phyloP scores from a whole-genome alignment of 768 basidiomycete genomes.

The Lactifluus rugatus region DNA sequence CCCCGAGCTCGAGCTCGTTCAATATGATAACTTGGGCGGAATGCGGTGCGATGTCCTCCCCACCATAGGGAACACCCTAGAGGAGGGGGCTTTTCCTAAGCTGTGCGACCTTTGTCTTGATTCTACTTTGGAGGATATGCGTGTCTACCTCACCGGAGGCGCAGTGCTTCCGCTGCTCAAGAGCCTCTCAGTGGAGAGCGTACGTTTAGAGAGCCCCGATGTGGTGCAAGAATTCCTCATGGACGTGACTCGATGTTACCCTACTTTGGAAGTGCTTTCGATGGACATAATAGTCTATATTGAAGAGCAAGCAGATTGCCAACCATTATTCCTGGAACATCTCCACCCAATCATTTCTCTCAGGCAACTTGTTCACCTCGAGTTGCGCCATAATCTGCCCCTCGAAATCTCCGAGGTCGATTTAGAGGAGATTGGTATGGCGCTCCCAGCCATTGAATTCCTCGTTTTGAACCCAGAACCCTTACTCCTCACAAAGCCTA shows the following conservation, averaged over 20 bases:
- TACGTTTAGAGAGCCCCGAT: not conserved
- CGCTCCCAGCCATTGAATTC: conserved; percentile 9
- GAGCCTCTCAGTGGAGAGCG: conserved; percentile 11
- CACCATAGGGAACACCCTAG: not conserved
- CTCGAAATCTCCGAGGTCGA: conserved; percentile 16
- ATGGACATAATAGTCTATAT: conserved; percentile 14
- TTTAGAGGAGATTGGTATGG: conserved; percentile 12
- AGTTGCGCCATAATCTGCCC: conserved; percentile 19
- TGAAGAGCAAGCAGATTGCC: not conserved
- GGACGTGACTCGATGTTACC: conserved; percentile 12
- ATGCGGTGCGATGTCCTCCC: not conserved
- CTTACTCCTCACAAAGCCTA: conserved; percentile 9
- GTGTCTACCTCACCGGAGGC: conserved; percentile 13
- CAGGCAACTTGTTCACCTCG: conserved; percentile 11
- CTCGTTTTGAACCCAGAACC: conserved; percentile 18
- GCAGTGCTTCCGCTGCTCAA: conserved; percentile 10
- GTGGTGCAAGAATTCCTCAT: conserved; percentile 9
- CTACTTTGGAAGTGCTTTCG: conserved; percentile 4
- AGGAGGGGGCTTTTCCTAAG: conserved; percentile 14
- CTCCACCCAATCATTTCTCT: conserved; percentile 16
- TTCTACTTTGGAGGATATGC: conserved; percentile 14
- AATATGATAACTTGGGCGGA: conserved; percentile 9
- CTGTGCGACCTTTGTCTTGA: conserved; percentile 16
- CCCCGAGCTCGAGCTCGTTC: conserved; percentile 12
- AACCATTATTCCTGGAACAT: conserved; percentile 5